phyloP scores from a whole-genome alignment of 257 asterid genomes.

The Solanum boliviense region DNA sequence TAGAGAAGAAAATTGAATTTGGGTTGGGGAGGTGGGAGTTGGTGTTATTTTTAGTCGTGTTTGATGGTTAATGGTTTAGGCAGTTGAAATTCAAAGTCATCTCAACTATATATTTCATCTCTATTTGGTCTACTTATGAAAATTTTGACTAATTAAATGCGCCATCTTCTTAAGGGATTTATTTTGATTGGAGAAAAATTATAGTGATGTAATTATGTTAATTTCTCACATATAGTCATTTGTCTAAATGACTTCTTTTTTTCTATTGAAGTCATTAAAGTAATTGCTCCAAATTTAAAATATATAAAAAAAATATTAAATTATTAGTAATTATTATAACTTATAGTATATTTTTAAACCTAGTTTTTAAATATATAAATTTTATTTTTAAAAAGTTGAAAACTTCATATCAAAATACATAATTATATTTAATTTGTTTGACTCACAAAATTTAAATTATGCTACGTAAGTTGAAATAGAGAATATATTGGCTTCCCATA shows the following conservation, averaged over 20 bases:
- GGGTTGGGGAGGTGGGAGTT: background rate
- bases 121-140: background rate
- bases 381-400: no score
- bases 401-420: no score
- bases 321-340: no score
- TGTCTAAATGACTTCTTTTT: background rate
- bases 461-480: background rate
- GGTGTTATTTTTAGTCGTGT: background rate
- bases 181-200: background rate
- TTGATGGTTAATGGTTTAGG: background rate
- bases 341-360: no score
- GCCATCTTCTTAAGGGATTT: background rate
- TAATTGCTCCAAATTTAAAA: background rate
- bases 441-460: no score
- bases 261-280: background rate
- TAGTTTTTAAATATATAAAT: no score
- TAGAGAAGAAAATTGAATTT: background rate
- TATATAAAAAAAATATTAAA: no score
- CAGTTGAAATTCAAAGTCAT: background rate
- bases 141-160: background rate
- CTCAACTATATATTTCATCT: background rate
- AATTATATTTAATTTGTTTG: no score
- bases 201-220: background rate
- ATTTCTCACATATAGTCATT: background rate
- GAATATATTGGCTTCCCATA: no score